Evolutionary conservation across 1,139 yeast species (phyloP), one percentile per base, ranked within the genome.

Genomic region (Pneumocystis murina): DNA sequence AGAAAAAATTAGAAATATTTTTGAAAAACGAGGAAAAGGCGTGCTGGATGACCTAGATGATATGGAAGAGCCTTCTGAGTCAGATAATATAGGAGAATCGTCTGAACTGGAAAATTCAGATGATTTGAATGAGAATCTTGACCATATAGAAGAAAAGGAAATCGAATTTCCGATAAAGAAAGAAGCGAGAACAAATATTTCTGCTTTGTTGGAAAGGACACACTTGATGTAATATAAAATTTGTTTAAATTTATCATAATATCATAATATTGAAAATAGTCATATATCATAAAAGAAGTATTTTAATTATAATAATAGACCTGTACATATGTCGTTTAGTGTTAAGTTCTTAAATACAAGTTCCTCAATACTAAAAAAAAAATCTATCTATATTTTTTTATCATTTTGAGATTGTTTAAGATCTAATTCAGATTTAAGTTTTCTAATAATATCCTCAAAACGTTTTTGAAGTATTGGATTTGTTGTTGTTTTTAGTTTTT

Each of bases 21-120:
- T 92, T 69, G 88, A 84, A 67, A 81, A 80, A 59, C 82, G 90
- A 72, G 94, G 91, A 0, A 74, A 77, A 66, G 95, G 96, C 65
- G 94, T 86, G 73, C 75, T 92, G 40, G 97, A 90, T 71, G 97
- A 90, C 70, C 79, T 90, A 66, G 97, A 92, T 70, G 98, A 92
- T 70, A 82, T 94, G 77, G 98, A 92, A 76, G 96, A 89, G 73
- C 79, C 84, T 61, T 90, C 87, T 65, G 83, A 81, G 62, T 79
- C 80, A 65, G n/a, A 48, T 24, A 20, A 2, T 12, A 5, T 7
- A 6, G 35, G 4, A 33, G 35, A 33, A 33, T 24, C n/a, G n/a
- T 38, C n/a, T 16, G n/a, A 12, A 14, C n/a, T 16, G 7, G 55
- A 48, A 24, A 16, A 24, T 10, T 48, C 33, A 24, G 16, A 48